Base-by-base conservation (phyloP, 805 yeast genomes). In the Kazachstania africana region DNA sequence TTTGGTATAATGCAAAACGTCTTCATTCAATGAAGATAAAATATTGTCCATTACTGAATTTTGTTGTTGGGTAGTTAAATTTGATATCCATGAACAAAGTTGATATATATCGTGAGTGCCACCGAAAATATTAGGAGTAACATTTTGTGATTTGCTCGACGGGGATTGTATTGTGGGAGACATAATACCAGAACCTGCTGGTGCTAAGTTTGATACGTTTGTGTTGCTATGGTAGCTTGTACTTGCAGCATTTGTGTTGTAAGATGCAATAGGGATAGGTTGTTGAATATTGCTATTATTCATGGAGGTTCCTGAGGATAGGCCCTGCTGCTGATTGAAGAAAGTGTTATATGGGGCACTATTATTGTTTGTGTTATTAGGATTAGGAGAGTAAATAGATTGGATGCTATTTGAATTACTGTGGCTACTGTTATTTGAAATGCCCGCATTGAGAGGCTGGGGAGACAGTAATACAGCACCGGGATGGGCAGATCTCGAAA, bases 21-120 rank as follows among this genome's bases (percentile, higher is more conserved):
- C 78, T 34, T 68, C 65, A 6, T 72, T 66, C 40, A 73, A 52
- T 36, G 60, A 59, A 28, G 64, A 56, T 36, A 75, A 57, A 48
- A 73, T 53, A 45, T 70, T 66, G 42, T 72, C 78, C 36, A 72
- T 60, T 52, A 71, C 66, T 30, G 68, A 57, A 34, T 67, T 57
- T 40, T 62, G 70, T 38, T 73, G 77, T 28, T 62, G 63, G n/a
- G 69, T 62, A 29, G 57, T 60, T 48, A 74, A 58, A 39, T 58
- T 59, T 32, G 63, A 63, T 37, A 70, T 57, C 76, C 76, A 71
- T 37, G 57, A 59, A 39, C 68, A 61, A 39, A 68, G 57, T 38
- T 63, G 63, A 33, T 63, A 57, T 45, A 72, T 59, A 42, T 73
- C 78, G 45, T 58, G 66, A 40, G 63, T 66, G 44, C 69, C 69